Evolutionary conservation across 805 yeast genomes (phyloP).

Genomic region (Saccharomyces jurei): DNA sequence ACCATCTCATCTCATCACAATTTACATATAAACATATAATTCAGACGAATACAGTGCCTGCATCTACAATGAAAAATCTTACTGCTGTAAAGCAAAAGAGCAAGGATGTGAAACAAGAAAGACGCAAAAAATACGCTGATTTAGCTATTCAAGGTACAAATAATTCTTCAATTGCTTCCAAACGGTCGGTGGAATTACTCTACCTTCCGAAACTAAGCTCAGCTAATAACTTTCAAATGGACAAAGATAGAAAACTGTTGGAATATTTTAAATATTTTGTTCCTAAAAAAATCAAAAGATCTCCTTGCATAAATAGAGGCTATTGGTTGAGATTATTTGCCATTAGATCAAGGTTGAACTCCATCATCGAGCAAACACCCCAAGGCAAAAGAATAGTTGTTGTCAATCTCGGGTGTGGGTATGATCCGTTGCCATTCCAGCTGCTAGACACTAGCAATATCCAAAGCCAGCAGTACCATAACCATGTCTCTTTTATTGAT

Average conservation of each 20-base stretch:
- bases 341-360: slow-evolving; percentile 43
- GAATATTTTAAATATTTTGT: slow-evolving; percentile 65
- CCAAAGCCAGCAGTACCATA: slow-evolving; percentile 24
- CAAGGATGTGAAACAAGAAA: slow-evolving; percentile 32
- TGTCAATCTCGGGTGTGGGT: slow-evolving; percentile 76
- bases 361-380: slow-evolving; percentile 34
- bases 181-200: slow-evolving; percentile 66
- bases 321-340: slow-evolving; percentile 77
- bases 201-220: slow-evolving; percentile 32
- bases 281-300: slow-evolving; percentile 46
- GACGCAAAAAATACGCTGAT: slow-evolving; percentile 48
- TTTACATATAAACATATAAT: not conserved
- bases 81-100: not conserved
- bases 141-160: slow-evolving; percentile 77
- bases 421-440: slow-evolving; percentile 53
- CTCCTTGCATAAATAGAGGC: slow-evolving; percentile 77
- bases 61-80: not conserved
- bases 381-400: slow-evolving; percentile 33
- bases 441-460: slow-evolving; percentile 31
- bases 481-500: slow-evolving; percentile 49
- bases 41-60: not conserved
- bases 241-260: slow-evolving; percentile 3
- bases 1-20: not conserved
- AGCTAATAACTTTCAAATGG: not conserved
- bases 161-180: slow-evolving; percentile 75